Evolutionary conservation across 139 green algal species (phyloP).

Genomic region (Mesostigma viride): DNA sequence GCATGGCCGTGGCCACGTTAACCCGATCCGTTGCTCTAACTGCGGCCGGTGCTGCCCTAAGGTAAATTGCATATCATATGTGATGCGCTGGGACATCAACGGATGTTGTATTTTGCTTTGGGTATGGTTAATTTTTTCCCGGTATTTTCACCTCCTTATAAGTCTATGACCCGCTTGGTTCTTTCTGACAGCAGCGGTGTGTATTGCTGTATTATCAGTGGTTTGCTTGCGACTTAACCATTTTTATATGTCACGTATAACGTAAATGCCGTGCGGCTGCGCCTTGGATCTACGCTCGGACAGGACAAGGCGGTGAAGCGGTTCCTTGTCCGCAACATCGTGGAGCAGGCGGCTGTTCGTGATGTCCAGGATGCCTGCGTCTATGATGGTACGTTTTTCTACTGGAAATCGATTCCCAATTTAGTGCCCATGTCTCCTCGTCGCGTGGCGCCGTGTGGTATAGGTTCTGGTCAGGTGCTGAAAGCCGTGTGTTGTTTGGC

Average conservation of each 20-base stretch:
- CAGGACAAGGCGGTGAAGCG: conserved; percentile 98
- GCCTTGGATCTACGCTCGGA: too few species aligned
- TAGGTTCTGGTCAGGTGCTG: too few species aligned
- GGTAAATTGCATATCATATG: too few species aligned
- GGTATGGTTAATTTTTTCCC: neutral
- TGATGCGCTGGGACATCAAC: neutral
- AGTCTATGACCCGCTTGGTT: neutral
- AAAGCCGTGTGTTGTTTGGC: too few species aligned
- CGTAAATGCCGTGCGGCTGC: too few species aligned
- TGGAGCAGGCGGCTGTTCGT: conserved; percentile 93
- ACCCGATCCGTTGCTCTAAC: conserved; percentile 37
- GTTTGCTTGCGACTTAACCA: neutral
- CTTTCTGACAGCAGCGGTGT: neutral
- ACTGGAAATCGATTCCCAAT: too few species aligned
- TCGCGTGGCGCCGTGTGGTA: too few species aligned
- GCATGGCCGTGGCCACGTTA: conserved; percentile 68
- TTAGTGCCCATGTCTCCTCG: too few species aligned
- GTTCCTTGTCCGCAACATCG: conserved; percentile 93
- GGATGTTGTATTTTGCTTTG: neutral
- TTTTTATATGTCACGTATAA: too few species aligned
- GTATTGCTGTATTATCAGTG: neutral
- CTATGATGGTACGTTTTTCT: conserved; percentile 37
- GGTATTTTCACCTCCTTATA: neutral
- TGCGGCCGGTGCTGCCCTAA: conserved; percentile 28
- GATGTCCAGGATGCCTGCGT: conserved; percentile 92